Evolutionary conservation across 2,329 filamentous ascomycete genomes (phyloP).

Genomic region (Colletotrichum destructivum): DNA sequence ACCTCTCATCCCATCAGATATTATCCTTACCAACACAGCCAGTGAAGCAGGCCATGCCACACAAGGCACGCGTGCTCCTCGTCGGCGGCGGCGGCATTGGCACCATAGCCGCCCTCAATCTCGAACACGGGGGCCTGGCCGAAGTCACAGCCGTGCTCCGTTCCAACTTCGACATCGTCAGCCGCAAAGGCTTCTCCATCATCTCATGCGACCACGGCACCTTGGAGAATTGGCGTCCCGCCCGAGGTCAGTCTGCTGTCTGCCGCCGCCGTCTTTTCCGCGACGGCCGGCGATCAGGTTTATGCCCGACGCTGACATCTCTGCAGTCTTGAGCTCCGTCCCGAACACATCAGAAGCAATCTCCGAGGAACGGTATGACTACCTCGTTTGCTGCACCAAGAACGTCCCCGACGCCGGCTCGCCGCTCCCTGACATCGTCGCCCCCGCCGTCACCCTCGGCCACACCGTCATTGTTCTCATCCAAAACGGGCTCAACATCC

Average conservation of each 20-base stretch:
- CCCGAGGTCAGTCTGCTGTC: conserved; percentile 50
- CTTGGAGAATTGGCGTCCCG: conserved; percentile 64
- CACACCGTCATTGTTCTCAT: conserved; percentile 69
- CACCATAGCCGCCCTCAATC: conserved; percentile 68
- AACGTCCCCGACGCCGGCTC: conserved; percentile 70
- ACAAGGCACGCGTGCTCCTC: conserved; percentile 62
- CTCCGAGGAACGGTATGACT: conserved; percentile 60
- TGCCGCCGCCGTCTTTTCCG: neutral
- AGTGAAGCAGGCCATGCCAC: neutral
- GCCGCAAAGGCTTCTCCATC: conserved; percentile 66
- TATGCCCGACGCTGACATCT: neutral
- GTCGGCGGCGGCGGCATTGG: conserved; percentile 71
- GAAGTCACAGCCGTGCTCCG: conserved; percentile 68
- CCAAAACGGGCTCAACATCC: conserved; percentile 77
- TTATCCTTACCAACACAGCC: neutral
- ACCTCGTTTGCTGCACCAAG: conserved; percentile 71
- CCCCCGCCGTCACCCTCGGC: conserved; percentile 64
- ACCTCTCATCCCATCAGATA: no score
- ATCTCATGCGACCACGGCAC: conserved; percentile 69
- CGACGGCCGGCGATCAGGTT: no score
- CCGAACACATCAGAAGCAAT: conserved; percentile 38
- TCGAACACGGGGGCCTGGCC: conserved; percentile 66
- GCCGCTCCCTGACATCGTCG: conserved; percentile 62
- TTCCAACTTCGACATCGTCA: conserved; percentile 68
- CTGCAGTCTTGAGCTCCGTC: conserved; percentile 24